Evolutionary conservation across 192 early-diverging fungal species (phyloP), one percentile per base, ranked within the genome.

Genomic region (Dissophora ornata): DNA sequence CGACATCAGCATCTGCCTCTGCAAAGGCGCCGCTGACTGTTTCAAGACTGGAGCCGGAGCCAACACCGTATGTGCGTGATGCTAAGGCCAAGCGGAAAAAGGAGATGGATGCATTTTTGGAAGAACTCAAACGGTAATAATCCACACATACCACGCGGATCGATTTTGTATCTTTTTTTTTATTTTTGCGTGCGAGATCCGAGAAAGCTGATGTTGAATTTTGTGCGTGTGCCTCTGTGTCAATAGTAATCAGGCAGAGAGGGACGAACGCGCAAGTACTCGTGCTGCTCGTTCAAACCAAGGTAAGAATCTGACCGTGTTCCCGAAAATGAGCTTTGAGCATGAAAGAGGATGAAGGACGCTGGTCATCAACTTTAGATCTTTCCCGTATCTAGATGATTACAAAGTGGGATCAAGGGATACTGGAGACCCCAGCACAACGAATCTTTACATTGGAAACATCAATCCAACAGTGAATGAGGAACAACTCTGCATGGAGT

Each of bases 401-500:
- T 21, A 36, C 21, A 62, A 69, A 15, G 21, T 57, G 21, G 88
- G 87, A n/a, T 90, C 90, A 18, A 87, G 90, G 61, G 91, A 93
- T 65, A 86, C 83, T 4, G 92, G 91, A 11, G 91, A 94, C 69
- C 85, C 85, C 8, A 66, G 63, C 12, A 93, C 93, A 15, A 96
- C 95, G 15, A 98, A 98, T 62, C 74, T 97, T 22, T 94, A 91
- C 61, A 82, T 97, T 40, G 88, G 90, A 44, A 94, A 96, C 58
- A 75, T 97, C 57, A 89, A 89, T 56, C 91, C 92, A 0, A 71
- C 83, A 0, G 63, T 90, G 0, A 90, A 90, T 61, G 95, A 97
- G 69, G 87, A 88, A 26, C 61, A 75, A 15, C 67, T 98, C 3
- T 93, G 91, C 52, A 64, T 81, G 66, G 87, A 85, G 30, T 98